Base-by-base conservation (phyloP, 2,329 filamentous ascomycete species). In the Cytospora schulzeri region DNA sequence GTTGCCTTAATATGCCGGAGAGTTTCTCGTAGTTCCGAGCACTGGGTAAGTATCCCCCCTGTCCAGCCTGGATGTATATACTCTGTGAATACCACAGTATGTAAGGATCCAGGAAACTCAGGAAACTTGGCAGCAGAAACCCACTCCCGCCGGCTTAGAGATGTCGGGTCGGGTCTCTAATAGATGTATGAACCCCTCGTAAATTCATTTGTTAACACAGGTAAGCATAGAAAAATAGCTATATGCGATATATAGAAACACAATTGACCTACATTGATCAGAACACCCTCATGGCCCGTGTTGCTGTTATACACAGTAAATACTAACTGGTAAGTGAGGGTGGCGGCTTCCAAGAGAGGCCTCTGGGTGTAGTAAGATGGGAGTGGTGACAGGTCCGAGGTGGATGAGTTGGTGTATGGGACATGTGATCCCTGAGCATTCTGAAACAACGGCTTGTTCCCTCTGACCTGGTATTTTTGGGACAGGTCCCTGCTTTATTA, bases 401-500 rank as follows among this genome's bases (percentile, higher is more conserved):
- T n/a, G 57, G n/a, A 50, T 50, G 38, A 7, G 26, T 41, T 28
- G 28, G 28, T 17, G 45, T 28, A 52, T 31, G 54, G 52, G 60
- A 56, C 38, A 53, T 56, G 41, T 56, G 60, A 54, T 50, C 33
- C 54, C 53, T 61, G 59, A 29, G 53, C 45, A 41, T 54, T 57
- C 63, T 53, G 59, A 61, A 61, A 58, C 29, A 45, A 28, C 28
- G 38, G 58, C 63, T 31, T 62, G 63, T 8, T 48, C 9, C n/a
- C n/a, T 48, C 41, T 48, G 15, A 24, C 29, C 19, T 29, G 31
- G 24, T 35, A 19, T 48, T 24, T n/a, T 31, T 12, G 31, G 57
- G 57, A 51, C 29, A 48, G 35, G n/a, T 48, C 35, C n/a, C 19
- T 31, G 26, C 35, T 41, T n/a, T n/a, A 29, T 24, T 38, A 33